Evolutionary conservation across 371 early-diverging fungal species (phyloP).

Genomic region (Saksenaea vasiformis): DNA sequence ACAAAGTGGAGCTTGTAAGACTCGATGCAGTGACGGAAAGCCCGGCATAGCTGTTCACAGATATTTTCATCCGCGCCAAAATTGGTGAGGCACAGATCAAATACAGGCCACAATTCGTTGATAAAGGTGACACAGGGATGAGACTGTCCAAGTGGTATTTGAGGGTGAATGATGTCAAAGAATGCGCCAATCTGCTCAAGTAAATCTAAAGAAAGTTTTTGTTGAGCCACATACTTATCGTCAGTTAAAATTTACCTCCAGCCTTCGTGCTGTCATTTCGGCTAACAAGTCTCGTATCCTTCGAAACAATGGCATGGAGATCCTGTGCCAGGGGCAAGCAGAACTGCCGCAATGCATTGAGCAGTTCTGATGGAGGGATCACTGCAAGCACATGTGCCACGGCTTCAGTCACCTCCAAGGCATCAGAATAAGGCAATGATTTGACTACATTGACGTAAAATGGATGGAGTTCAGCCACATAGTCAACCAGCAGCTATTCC

Average conservation of each 20-base stretch:
- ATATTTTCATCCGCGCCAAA: constrained; percentile 55
- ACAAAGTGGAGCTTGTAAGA: constrained; percentile 63
- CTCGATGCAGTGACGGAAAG: constrained; percentile 64
- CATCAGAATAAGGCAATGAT: constrained; percentile 70
- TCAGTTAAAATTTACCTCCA: constrained; percentile 37
- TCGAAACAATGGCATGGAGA: constrained; percentile 46
- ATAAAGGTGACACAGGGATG: constrained; percentile 79
- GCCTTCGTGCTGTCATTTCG: constrained; percentile 41
- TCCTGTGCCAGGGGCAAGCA: constrained; percentile 82
- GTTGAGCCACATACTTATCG: constrained; percentile 56
- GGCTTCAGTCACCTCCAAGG: constrained; percentile 84
- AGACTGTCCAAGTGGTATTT: constrained; percentile 46
- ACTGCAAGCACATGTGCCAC: constrained; percentile 85
- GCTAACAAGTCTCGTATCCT: constrained; percentile 28
- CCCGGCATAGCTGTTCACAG: constrained; percentile 67
- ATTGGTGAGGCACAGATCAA: constrained; percentile 57
- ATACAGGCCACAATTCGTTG: constrained; percentile 79
- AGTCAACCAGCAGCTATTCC: constrained; percentile 70
- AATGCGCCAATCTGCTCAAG: constrained; percentile 59
- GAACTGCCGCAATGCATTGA: constrained; percentile 76
- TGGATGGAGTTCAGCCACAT: constrained; percentile 72
- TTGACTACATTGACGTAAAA: constrained; percentile 74
- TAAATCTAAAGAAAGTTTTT: constrained; percentile 33
- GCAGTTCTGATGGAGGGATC: constrained; percentile 63
- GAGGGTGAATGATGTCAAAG: constrained; percentile 55